These are phyloP conservation scores for Cladosporium sp. DNA, from an alignment of 2,329 filamentous ascomycete species.

Conservation along the genomic window DNA sequence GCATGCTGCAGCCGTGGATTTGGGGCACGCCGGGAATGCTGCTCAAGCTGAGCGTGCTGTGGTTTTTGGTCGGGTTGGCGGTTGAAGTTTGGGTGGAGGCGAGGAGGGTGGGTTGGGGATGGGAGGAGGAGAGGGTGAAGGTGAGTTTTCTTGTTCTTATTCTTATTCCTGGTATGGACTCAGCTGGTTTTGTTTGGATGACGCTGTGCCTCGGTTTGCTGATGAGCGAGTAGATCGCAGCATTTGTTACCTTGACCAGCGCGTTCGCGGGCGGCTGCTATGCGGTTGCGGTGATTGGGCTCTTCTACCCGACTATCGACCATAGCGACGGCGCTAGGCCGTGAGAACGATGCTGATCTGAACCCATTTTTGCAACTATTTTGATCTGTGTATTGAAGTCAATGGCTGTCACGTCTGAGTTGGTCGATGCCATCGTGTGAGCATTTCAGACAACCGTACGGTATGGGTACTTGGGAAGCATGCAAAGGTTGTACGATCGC, in stretches of 20 bases:
- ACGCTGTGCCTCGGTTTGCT: background rate
- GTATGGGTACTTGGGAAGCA: no score
- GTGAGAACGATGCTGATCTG: no score
- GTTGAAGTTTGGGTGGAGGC: background rate
- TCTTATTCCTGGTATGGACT: no score
- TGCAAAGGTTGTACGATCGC: no score
- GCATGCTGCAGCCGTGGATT: background rate
- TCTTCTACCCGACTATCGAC: background rate
- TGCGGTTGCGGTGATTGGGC: slow-evolving; percentile 27
- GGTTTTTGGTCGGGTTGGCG: background rate
- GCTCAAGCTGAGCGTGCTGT: background rate
- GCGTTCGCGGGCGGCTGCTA: slow-evolving; percentile 13
- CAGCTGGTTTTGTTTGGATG: background rate
- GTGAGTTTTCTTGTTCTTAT: background rate
- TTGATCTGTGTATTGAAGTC: no score
- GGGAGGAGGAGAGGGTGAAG: background rate
- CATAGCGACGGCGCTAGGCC: no score
- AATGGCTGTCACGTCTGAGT: no score
- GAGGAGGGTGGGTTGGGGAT: background rate
- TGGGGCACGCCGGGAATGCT: background rate
- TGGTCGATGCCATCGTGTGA: no score
- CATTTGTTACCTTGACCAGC: background rate
- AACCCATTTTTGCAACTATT: no score
- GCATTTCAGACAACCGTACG: no score
- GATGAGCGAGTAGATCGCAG: background rate